Evolutionary conservation across 139 green algal genomes (phyloP).

Genomic region (Volvox africanus): DNA sequence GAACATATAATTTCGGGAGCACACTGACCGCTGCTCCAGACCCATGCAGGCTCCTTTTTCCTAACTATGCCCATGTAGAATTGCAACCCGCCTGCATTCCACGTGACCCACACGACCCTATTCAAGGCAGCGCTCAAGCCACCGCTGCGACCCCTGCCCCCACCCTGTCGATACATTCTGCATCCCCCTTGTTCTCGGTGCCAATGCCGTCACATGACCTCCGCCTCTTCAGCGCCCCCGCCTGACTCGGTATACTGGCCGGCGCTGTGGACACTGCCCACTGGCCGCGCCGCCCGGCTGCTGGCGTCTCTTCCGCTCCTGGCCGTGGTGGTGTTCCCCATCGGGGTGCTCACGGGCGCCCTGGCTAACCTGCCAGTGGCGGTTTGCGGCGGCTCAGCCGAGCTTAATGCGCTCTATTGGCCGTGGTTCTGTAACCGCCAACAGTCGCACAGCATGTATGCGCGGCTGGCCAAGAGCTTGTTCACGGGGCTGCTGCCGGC

Average conservation of each 20-base stretch:
- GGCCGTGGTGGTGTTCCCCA: slow-evolving; percentile 31
- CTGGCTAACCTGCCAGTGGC: slow-evolving; percentile 42
- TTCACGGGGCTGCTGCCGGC: slow-evolving; percentile 33
- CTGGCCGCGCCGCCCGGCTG: slow-evolving; percentile 23
- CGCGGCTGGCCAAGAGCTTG: slow-evolving; percentile 11
- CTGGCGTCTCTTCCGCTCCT: slow-evolving; percentile 20
- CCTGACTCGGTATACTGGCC: slow-evolving; percentile 30
- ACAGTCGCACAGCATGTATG: neutral
- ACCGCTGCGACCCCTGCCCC: too few relatives aligned
- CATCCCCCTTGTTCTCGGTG: too few relatives aligned
- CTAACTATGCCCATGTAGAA: too few relatives aligned
- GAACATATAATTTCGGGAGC: too few relatives aligned
- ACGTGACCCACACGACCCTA: too few relatives aligned
- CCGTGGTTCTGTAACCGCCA: slow-evolving; percentile 31
- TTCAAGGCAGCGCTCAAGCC: too few relatives aligned
- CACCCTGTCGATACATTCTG: too few relatives aligned
- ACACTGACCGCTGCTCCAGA: too few relatives aligned
- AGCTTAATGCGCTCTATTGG: slow-evolving; percentile 36
- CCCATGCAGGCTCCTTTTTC: too few relatives aligned
- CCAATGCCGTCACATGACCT: too few relatives aligned
- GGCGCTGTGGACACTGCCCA: slow-evolving; percentile 36
- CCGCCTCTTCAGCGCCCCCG: neutral
- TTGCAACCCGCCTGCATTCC: too few relatives aligned
- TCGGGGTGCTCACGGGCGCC: slow-evolving; percentile 31
- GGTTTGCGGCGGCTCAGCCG: slow-evolving; percentile 18